These are phyloP conservation scores for Spergularia azorica DNA, from an alignment of 179 eudicot genomes.

Conservation along the genomic window DNA sequence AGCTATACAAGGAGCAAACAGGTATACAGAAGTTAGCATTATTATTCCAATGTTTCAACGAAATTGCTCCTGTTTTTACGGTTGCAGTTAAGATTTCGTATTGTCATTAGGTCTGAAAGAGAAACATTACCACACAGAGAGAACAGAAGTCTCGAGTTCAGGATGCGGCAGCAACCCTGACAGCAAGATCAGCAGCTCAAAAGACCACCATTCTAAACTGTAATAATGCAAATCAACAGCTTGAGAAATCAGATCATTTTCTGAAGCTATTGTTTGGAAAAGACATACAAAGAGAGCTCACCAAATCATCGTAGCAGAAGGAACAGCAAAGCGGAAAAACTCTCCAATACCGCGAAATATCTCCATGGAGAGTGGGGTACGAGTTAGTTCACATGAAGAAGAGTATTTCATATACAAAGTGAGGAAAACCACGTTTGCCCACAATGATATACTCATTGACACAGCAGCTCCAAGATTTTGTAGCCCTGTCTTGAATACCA, in stretches of 20 bases:
- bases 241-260: background rate
- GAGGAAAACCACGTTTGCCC: constrained; percentile 39
- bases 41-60: background rate
- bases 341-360: constrained; percentile 32
- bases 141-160: constrained; percentile 64
- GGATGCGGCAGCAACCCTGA: constrained; percentile 71
- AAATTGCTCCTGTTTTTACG: background rate
- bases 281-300: constrained; percentile 11
- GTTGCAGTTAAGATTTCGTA: background rate
- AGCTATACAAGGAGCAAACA: constrained; percentile 33
- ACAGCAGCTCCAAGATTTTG: constrained; percentile 48
- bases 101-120: background rate
- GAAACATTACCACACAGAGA: constrained; percentile 62
- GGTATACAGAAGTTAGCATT: background rate
- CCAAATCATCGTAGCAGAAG: constrained; percentile 53
- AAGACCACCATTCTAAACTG: constrained; percentile 86
- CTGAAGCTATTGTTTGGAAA: no score
- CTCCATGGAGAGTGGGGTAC: constrained; percentile 38
- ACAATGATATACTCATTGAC: constrained; percentile 36
- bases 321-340: constrained; percentile 45
- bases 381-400: constrained; percentile 32
- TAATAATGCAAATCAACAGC: constrained; percentile 17
- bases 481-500: constrained; percentile 42
- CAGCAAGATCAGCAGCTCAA: constrained; percentile 65
- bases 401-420: constrained; percentile 44